Evolutionary conservation across 2,329 filamentous ascomycete genomes (phyloP), one percentile per base, ranked within the genome.

Genomic region (Parastagonospora nodorum): DNA sequence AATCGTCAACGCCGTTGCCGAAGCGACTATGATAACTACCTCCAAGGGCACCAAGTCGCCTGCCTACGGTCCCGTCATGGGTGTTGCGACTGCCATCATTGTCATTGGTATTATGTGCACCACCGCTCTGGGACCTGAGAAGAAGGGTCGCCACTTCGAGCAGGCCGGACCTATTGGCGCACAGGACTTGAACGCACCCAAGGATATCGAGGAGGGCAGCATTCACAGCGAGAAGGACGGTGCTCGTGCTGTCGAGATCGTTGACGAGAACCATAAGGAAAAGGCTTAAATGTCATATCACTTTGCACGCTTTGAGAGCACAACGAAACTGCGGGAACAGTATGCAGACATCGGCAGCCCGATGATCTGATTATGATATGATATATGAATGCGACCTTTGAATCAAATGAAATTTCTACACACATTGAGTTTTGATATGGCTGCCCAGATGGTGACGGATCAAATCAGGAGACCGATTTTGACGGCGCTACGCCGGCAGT

Each of bases 41-140:
- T 66, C 68, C 5, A 75, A 77, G 8, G 88, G 88, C 2, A 69
- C 84, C 48, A 70, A 67, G 3, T 88, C 85, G 1, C 83, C 88
- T 43, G 87, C 87, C 0, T 92, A 92, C 60, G 89, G 88, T 0
- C 88, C 86, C 0, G 83, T 83, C 12, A 92, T 91, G 89, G 88
- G 82, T 10, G 77, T 91, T 48, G 88, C 86, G 3, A 92, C 88
- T 2, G 88, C 86, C 1, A 92, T 92, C 60, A 90, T 92, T 57
- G 87, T 85, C 0, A 39, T 84, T 0, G 88, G 88, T 1, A 91
- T 92, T 53, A 78, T 81, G 9, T 66, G 87, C 16, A 90, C 88
- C 0, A 83, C 85, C 4, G 83, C 87, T 28, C 66, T 92, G 46
- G 89, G 89, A 0, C 88, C 88, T 0, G 89, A 92, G 81, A 88